Percentiles rank a stretch among this genome's conserved stretches.
Conservation (phyloP, 2,329 filamentous ascomycete genomes). For the Aspergillus fischeri region DNA sequence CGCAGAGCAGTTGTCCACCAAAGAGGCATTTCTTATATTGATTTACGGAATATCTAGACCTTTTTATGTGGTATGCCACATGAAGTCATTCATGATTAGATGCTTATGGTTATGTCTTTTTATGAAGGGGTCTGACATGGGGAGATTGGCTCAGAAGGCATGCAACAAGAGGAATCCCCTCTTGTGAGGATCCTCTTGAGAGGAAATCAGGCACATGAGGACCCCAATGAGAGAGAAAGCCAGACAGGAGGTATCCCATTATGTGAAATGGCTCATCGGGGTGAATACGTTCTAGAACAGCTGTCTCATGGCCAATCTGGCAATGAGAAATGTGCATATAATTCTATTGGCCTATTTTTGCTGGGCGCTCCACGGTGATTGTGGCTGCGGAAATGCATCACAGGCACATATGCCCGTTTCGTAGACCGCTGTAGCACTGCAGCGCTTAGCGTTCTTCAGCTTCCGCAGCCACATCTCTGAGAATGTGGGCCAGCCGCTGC, state of each 20-base stretch:
- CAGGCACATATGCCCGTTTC: too few relatives aligned
- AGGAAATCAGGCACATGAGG: slow-evolving; percentile 3
- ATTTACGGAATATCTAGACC: not conserved
- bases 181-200: slow-evolving; percentile 2
- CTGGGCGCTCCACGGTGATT: too few relatives aligned
- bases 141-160: not conserved
- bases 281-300: not conserved
- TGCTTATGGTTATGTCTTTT: slow-evolving; percentile 1
- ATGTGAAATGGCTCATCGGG: not conserved
- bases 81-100: slow-evolving; percentile 1
- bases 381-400: too few relatives aligned
- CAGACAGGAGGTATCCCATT: not conserved
- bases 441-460: too few relatives aligned
- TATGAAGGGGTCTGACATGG: not conserved
- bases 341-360: too few relatives aligned
- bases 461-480: too few relatives aligned
- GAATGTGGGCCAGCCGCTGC: too few relatives aligned
- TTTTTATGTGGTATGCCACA: slow-evolving; percentile 3
- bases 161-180: not conserved
- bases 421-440: too few relatives aligned
- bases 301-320: not conserved
- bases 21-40: slow-evolving; percentile 1
- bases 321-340: not conserved
- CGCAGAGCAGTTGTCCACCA: not conserved
- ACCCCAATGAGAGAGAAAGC: not conserved